phyloP scores from a whole-genome alignment of 179 eudicot species.

The Heliamphora pulchella region DNA sequence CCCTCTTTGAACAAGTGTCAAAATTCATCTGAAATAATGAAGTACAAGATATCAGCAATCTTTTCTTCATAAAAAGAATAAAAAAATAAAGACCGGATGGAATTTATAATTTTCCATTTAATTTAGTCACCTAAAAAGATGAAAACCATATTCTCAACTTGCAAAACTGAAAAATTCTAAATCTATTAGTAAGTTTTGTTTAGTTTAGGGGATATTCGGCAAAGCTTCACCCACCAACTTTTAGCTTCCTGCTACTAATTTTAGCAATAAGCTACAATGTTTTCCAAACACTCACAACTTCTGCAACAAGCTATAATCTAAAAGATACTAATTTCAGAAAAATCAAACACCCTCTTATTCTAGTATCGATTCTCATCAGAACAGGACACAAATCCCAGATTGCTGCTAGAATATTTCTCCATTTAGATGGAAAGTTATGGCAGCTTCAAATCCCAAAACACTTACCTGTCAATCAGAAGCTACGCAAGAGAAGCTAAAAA shows the following conservation, averaged over 20 bases:
- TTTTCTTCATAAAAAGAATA: neutral
- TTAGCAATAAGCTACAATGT: too few species aligned
- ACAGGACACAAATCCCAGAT: neutral
- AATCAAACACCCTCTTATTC: too few species aligned
- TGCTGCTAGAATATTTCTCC: neutral
- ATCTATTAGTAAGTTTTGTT: neutral
- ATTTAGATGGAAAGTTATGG: neutral
- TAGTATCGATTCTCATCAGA: neutral
- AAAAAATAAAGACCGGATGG: neutral
- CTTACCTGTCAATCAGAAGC: neutral
- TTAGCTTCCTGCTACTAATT: too few species aligned
- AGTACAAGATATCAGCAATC: constrained; percentile 12
- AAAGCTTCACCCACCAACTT: too few species aligned
- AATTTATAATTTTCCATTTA: neutral
- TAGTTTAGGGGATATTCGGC: neutral
- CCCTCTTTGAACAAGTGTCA: constrained; percentile 80
- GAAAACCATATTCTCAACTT: neutral
- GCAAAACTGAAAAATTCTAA: neutral
- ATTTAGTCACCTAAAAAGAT: neutral
- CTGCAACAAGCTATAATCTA: too few species aligned
- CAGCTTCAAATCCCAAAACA: neutral
- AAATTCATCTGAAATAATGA: constrained; percentile 71
- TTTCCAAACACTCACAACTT: too few species aligned
- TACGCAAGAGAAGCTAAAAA: neutral
- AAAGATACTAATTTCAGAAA: too few species aligned